Evolutionary conservation across 169 alveolate genomes (phyloP), one percentile per base, ranked within the genome.

Genomic region (Blepharisma undulans): DNA sequence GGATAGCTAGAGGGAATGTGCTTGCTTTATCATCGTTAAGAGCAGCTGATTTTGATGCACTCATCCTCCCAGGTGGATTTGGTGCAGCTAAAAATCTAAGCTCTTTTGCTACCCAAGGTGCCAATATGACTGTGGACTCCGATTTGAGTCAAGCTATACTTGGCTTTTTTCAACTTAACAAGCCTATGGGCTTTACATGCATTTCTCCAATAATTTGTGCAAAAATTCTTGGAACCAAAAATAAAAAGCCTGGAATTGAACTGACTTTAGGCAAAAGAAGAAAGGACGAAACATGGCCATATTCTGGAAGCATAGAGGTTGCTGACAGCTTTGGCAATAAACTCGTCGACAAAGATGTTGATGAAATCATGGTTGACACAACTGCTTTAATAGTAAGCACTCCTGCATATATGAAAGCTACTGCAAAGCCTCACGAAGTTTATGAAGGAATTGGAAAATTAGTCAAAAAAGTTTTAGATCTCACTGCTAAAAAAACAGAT

Each of bases 21-120:
- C 79, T 76, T 72, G 92, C 94, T 74, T 27, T 93, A n/a, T 60
- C 79, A 22, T 48, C 74, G 3, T 91, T 95, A 27, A 77, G 87
- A 19, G 91, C 95, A 25, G 72, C 36, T 7, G 90, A 92, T 6
- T 95, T 29, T 71, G 93, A 95, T 86, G 96, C 94, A 4, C 21
- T 95, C 14, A 84, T 95, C 66, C 48, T 95, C 33, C 97, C 97
- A 60, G 97, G 97, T 71, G 97, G 97, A 14, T 95, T 95, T 82
- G 97, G 97, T 48, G 95, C 94, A 29, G 97, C 97, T 36, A 95
- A 94, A 81, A 94, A 94, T 76, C 91, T 94, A 19, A 93, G 95
- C 76, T 79, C 84, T 33, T 93, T 92, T 66, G 97, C 94, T 2
- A 82, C 86, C 27, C 90, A 93, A 90, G 97, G 97, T 34, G 94